Conservation (phyloP, 768 basidiomycete genomes). For the Amanita brunnescens region DNA sequence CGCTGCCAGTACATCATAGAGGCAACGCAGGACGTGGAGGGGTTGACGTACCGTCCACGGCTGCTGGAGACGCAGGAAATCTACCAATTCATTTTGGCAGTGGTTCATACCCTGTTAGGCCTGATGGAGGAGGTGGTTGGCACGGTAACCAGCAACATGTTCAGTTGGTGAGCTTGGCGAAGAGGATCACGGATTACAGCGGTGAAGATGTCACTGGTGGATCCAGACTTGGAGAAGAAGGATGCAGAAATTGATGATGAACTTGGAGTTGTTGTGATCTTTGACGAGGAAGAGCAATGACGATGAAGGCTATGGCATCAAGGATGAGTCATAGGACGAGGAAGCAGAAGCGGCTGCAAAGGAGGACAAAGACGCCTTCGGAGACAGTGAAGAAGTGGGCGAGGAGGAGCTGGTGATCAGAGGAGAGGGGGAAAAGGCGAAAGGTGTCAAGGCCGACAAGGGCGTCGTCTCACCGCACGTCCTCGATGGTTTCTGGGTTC, state of each 20-base stretch:
- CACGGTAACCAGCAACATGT: constrained; percentile 57
- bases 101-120: constrained; percentile 72
- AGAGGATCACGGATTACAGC: constrained; percentile 95
- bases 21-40: constrained; percentile 89
- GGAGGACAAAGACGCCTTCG: constrained; percentile 32
- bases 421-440: constrained; percentile 51
- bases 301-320: constrained; percentile 80
- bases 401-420: constrained; percentile 76
- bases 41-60: no score
- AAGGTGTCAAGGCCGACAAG: constrained; percentile 60
- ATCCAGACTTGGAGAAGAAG: constrained; percentile 73
- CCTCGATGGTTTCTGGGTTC: constrained; percentile 98
- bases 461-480: constrained; percentile 82
- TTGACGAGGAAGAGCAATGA: constrained; percentile 97
- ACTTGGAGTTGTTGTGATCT: constrained; percentile 95
- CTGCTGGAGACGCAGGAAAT: constrained; percentile 91
- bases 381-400: constrained; percentile 35
- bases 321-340: constrained; percentile 73
- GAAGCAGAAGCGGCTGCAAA: constrained; percentile 63
- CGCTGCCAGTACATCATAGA: constrained; percentile 64
- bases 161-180: constrained; percentile 78
- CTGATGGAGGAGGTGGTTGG: constrained; percentile 79
- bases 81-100: constrained; percentile 90
- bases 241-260: constrained; percentile 93
- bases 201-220: constrained; percentile 77